These are phyloP conservation scores for Leishmania aethiopica DNA, from an alignment of 208 protist species.

Conservation along the genomic window DNA sequence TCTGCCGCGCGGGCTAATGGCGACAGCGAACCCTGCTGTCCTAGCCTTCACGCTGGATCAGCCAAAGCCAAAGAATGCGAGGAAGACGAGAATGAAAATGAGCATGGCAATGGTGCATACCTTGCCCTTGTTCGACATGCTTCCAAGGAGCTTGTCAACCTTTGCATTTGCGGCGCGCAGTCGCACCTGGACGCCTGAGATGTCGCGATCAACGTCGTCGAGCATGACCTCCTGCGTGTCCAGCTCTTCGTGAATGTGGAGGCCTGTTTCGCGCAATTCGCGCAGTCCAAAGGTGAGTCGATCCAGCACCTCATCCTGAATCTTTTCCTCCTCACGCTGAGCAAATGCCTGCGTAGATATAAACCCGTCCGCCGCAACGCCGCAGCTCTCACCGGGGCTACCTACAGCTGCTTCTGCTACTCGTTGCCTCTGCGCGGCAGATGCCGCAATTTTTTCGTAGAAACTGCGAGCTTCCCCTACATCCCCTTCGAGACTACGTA, in stretches of 20 bases:
- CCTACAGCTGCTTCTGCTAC: conserved; percentile 4
- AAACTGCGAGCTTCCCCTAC: conserved; percentile 52
- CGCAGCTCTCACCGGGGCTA: conserved; percentile 1
- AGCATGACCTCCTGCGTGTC: conserved; percentile 70
- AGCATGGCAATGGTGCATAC: conserved; percentile 76
- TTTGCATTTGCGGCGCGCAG: conserved; percentile 77
- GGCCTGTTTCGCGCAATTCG: conserved; percentile 78
- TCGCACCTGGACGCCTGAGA: conserved; percentile 66
- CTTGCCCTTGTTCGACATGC: conserved; percentile 84
- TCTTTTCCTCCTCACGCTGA: conserved; percentile 60
- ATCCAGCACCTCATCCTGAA: conserved; percentile 81
- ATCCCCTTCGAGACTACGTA: conserved; percentile 62
- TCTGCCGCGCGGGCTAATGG: neutral
- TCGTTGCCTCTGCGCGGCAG: conserved; percentile 16
- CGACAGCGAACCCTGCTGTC: neutral
- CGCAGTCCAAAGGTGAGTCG: conserved; percentile 76
- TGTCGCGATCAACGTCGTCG: conserved; percentile 60
- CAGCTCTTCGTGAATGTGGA: conserved; percentile 80
- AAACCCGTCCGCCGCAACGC: conserved; percentile 42
- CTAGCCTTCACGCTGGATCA: neutral
- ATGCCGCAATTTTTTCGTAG: conserved; percentile 22
- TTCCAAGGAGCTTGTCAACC: conserved; percentile 82
- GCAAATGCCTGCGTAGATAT: conserved; percentile 55
- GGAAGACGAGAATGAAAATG: conserved; percentile 53
- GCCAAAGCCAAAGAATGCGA: conserved; percentile 46